Evolutionary conservation across 768 basidiomycete species (phyloP).

Genomic region (Suillus cothurnatus): DNA sequence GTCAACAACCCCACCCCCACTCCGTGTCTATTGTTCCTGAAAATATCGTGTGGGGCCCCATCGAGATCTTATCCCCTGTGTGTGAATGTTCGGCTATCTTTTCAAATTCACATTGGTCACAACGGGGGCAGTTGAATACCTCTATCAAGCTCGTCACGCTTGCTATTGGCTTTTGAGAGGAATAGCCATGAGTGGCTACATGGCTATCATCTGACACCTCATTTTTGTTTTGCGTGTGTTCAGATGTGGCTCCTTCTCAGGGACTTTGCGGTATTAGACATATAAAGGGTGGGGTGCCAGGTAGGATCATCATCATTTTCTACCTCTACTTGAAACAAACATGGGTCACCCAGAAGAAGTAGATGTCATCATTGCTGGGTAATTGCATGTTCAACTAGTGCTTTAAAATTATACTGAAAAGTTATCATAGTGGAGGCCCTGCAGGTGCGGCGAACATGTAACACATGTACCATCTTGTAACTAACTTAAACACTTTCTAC

Average conservation of each 20-base stretch:
- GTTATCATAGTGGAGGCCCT: slow-evolving; percentile 52
- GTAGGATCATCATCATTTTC: not conserved
- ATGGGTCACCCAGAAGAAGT: slow-evolving; percentile 68
- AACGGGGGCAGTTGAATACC: not conserved
- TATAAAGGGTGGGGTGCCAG: slow-evolving; percentile 17
- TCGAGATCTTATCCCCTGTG: not conserved
- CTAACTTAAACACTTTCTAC: slow-evolving; percentile 7
- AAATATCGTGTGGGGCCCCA: not conserved
- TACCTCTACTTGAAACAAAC: slow-evolving; percentile 11
- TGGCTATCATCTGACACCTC: slow-evolving; percentile 20
- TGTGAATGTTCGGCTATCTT: not conserved
- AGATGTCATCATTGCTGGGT: slow-evolving; percentile 69
- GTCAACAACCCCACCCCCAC: not conserved
- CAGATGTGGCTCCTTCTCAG: slow-evolving; percentile 9
- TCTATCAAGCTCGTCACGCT: not conserved
- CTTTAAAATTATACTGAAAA: slow-evolving; percentile 12
- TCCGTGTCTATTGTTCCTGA: not conserved
- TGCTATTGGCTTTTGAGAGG: not conserved
- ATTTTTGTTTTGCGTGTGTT: not conserved
- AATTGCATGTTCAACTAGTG: slow-evolving; percentile 12
- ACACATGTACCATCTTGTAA: not conserved
- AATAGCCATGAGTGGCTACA: not conserved
- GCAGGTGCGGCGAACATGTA: slow-evolving; percentile 41
- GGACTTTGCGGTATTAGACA: not conserved
- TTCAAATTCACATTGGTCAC: not conserved